These are phyloP conservation scores for Suillus lakei DNA, from an alignment of 768 basidiomycete genomes.

Conservation along the genomic window DNA sequence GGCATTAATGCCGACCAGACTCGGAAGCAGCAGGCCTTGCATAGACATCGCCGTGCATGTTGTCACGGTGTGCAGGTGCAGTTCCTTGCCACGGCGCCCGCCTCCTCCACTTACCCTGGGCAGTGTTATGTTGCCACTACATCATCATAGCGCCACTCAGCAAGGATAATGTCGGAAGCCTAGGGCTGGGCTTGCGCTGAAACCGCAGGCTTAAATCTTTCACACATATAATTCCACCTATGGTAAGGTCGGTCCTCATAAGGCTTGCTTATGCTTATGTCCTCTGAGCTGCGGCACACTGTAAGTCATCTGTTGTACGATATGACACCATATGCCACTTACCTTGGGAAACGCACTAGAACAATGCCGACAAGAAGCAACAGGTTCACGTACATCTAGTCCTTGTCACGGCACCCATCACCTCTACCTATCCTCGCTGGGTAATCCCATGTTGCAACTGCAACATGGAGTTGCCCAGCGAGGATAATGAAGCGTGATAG, in stretches of 20 bases:
- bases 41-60: no score
- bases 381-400: background rate
- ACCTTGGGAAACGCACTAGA: background rate
- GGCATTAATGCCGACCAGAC: no score
- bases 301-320: background rate
- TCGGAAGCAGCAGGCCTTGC: no score
- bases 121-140: no score
- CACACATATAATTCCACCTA: no score
- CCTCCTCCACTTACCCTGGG: no score
- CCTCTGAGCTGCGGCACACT: background rate
- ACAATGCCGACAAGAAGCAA: background rate
- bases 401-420: background rate
- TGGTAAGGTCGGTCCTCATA: background rate
- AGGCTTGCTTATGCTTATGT: background rate
- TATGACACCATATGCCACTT: background rate
- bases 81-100: no score
- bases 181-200: no score
- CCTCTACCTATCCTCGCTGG: background rate
- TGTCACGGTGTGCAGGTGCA: no score
- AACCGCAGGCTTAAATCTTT: no score
- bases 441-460: background rate
- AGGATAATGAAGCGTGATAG: background rate
- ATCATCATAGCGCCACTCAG: no score
- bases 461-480: background rate
- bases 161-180: no score